These are phyloP conservation scores for Pelargonium australe DNA, from an alignment of 441 rosid genomes.

Conservation along the genomic window DNA sequence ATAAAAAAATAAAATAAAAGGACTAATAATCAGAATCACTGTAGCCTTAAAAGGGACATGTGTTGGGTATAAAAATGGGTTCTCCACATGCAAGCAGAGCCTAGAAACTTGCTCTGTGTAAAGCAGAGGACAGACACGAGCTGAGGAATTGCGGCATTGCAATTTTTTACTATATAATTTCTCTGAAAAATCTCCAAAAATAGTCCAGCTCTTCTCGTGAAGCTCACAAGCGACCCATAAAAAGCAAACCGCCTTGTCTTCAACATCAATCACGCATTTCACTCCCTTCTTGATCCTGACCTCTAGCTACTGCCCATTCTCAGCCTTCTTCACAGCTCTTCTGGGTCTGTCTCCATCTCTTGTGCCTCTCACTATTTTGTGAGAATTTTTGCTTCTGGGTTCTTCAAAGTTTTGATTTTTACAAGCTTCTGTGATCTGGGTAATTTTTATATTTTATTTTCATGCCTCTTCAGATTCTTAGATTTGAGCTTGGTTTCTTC, in stretches of 20 bases:
- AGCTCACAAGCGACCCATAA: constrained; percentile 5
- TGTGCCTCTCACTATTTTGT: not conserved
- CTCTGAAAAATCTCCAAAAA: not conserved
- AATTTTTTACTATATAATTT: not conserved
- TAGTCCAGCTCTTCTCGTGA: not conserved
- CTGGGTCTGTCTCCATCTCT: constrained; percentile 2
- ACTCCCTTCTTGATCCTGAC: not conserved
- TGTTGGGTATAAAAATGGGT: not conserved
- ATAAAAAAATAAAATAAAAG: too few species aligned
- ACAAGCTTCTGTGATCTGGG: not conserved
- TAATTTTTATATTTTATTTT: not conserved
- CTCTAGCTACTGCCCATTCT: constrained; percentile 1
- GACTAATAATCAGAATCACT: not conserved
- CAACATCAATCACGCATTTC: constrained; percentile 8
- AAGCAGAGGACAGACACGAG: not conserved
- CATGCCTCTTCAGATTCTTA: not conserved
- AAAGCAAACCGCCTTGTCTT: constrained; percentile 4
- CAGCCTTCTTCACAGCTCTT: not conserved
- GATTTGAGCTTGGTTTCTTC: not conserved
- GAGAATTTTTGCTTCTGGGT: not conserved
- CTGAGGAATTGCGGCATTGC: constrained; percentile 5
- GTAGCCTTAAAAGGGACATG: not conserved
- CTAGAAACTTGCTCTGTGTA: not conserved
- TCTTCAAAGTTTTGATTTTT: not conserved
- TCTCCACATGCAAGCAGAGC: constrained; percentile 3